Conservation (phyloP, 371 early-diverging fungal species). For the Dichotomocladium elegans region DNA sequence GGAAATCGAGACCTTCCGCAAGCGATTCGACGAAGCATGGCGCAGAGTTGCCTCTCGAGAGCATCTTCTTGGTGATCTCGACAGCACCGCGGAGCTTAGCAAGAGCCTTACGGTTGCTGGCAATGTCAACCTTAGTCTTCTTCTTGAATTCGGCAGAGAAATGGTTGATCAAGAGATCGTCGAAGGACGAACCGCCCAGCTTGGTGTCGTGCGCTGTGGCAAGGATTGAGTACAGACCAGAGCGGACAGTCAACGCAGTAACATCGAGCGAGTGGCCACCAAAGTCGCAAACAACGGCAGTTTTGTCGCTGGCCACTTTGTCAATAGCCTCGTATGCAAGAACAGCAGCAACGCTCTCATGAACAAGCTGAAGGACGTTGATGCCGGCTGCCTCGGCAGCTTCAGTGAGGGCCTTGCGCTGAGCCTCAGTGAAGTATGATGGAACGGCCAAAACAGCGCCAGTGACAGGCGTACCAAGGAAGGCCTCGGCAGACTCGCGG, state of each 20-base stretch:
- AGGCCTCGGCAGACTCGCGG: conserved; percentile 86
- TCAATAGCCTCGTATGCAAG: conserved; percentile 86
- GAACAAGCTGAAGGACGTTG: conserved; percentile 80
- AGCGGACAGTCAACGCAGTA: conserved; percentile 80
- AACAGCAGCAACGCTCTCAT: conserved; percentile 97
- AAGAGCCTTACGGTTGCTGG: conserved; percentile 68
- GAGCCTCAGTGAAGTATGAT: conserved; percentile 84
- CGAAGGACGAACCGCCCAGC: conserved; percentile 92
- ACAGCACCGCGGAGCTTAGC: conserved; percentile 80
- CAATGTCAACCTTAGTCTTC: conserved; percentile 79
- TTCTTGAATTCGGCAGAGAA: conserved; percentile 87
- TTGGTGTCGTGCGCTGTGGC: conserved; percentile 81
- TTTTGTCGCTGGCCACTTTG: conserved; percentile 67
- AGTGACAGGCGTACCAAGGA: conserved; percentile 74
- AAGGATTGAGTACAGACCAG: conserved; percentile 89
- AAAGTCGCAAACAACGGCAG: conserved; percentile 93
- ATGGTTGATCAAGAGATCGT: conserved; percentile 81
- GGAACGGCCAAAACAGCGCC: conserved; percentile 96
- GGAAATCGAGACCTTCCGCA: conserved; percentile 92
- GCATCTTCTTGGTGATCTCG: conserved; percentile 94
- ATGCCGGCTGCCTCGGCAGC: conserved; percentile 92
- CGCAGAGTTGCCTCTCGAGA: conserved; percentile 82
- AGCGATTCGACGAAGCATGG: conserved; percentile 92
- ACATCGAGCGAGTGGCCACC: conserved; percentile 96
- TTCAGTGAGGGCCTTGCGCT: conserved; percentile 76